Base-by-base conservation (phyloP, 805 yeast genomes). In the Lachancea cidri region DNA sequence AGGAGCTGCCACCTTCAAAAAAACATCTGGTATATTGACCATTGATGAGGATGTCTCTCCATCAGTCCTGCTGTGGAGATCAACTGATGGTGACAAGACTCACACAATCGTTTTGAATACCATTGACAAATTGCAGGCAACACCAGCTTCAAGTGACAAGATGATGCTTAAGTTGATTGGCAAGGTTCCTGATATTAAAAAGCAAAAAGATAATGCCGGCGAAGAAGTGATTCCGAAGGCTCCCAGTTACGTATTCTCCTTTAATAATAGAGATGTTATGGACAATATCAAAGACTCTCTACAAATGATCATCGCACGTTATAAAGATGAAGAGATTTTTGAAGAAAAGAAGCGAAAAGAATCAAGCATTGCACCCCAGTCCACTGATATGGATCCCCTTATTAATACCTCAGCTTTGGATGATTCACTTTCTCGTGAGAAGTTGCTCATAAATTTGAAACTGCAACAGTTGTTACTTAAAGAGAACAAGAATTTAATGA, bases 381-480 rank as follows among this genome's bases (percentile, higher is more conserved):
- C 50, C 13, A 37, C 48, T 13, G 49, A 42, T 17, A 47, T 62
- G 1, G 60, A 63, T 2, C 53, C 67, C 2, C 33, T 67, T 30
- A 62, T 68, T 25, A 66, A 64, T 38, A 64, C 71, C 0, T 58
- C 64, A 0, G 62, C 56, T 13, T 47, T 68, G 30, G 74, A 67
- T 35, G 73, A 66, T 42, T 68, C 77, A 1, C 58, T 84, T 17
- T 81, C 81, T 29, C 69, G 76, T 5, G 68, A 71, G 38, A 77
- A 72, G 44, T 67, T 91, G 39, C 66, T 89, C 46, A 73, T 77
- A 33, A 86, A 93, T 58, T 72, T 79, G 33, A 81, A 77, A 38
- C 67, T 93, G 14, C 98, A 93, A 55, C 94, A 88, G 52, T 76
- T 77, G 41, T 65, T 91, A 15, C 67, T 93, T 19, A 68, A 79